Base-by-base conservation (phyloP, 495 filamentous ascomycete genomes). In the Trichodelitschia bisporula region DNA sequence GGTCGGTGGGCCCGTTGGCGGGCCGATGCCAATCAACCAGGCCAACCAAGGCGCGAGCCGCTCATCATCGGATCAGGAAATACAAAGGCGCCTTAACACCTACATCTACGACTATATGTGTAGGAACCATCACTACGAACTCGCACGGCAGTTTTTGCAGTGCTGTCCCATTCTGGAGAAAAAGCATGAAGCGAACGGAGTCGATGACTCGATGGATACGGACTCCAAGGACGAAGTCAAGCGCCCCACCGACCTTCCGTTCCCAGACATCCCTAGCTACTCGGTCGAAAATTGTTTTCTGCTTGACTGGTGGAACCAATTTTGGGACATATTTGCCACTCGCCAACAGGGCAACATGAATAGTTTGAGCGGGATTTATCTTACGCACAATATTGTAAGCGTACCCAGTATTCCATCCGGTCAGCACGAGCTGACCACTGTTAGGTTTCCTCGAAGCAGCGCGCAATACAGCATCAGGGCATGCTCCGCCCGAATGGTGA, bases 71-170 rank as follows among this genome's bases (percentile, higher is more conserved):
- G 16, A 26, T 13, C 10, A 1, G 11, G n/a, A n/a, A n/a, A n/a
- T n/a, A n/a, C n/a, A n/a, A n/a, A n/a, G n/a, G n/a, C n/a, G 35
- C 15, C 68, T 95, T 18, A 89, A 95, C 54, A 91, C 80, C 2
- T 91, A 84, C 47, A 97, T 97, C 36, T 95, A 95, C 58, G 82
- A 92, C 42, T 93, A 95, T 48, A 82, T 97, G 34, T 51, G 91
- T 23, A 74, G 73, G 44, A 72, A 77, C 48, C 62, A 63, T 31
- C 72, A 89, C 59, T 72, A 65, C 41, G 73, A 82, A 30, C 69
- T 71, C 39, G 86, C 86, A 34, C 66, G 72, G 40, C 61, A 69
- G 12, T 55, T 93, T 23, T 49, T 77, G 28, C 72, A 65, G 29
- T 66, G 73, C 16, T 51, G 62, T 25, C 52, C 52, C 11, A 3